Conservation (phyloP, 2,329 filamentous ascomycete species). For the Acrocalymma vagum region DNA sequence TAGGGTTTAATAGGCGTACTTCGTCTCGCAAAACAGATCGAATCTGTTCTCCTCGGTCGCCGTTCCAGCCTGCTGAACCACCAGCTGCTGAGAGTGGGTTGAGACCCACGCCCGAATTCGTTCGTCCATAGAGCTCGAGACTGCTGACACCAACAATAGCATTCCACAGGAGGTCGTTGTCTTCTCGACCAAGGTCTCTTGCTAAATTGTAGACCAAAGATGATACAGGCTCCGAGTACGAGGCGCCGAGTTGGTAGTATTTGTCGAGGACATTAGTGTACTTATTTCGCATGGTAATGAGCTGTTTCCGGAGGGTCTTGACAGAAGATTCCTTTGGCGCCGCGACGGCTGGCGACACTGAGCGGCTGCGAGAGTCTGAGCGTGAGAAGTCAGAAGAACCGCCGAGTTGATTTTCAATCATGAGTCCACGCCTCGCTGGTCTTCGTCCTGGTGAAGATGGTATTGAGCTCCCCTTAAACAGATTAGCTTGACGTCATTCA, state of each 20-base stretch:
- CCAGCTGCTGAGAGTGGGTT: constrained; percentile 63
- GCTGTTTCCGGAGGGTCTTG: constrained; percentile 73
- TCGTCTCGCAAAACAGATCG: constrained; percentile 89
- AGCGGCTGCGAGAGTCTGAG: constrained; percentile 49
- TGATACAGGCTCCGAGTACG: constrained; percentile 93
- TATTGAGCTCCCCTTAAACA: constrained; percentile 59
- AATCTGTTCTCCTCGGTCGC: constrained; percentile 82
- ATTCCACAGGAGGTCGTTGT: constrained; percentile 95
- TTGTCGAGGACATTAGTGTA: constrained; percentile 78
- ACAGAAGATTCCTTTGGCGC: constrained; percentile 71
- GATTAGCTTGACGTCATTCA: constrained; percentile 45
- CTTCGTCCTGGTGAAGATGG: constrained; percentile 71
- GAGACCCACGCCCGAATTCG: constrained; percentile 78
- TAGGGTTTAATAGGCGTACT: constrained; percentile 90
- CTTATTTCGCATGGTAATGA: constrained; percentile 78
- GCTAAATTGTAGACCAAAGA: constrained; percentile 94
- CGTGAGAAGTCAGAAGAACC: constrained; percentile 51
- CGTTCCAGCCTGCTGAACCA: constrained; percentile 76
- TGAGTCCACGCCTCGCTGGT: constrained; percentile 67
- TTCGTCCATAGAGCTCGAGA: constrained; percentile 88
- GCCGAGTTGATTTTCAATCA: constrained; percentile 37
- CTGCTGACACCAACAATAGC: constrained; percentile 95
- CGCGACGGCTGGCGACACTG: constrained; percentile 41
- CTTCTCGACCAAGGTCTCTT: constrained; percentile 92
- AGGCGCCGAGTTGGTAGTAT: constrained; percentile 88